These are phyloP conservation scores for Calocybe cyanea DNA, from an alignment of 768 basidiomycete species.

Conservation along the genomic window DNA sequence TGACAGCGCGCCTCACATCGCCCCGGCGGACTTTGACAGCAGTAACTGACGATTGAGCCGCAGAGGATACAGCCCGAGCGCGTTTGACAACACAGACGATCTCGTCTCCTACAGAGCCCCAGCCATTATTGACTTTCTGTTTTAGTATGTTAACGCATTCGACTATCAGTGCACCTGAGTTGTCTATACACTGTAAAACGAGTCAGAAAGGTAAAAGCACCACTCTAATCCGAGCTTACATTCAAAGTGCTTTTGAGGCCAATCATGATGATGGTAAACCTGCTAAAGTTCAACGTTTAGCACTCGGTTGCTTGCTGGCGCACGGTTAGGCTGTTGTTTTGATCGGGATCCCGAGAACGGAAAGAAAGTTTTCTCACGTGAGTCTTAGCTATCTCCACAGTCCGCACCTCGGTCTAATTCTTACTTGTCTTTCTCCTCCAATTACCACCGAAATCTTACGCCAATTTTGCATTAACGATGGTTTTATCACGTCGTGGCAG, in stretches of 20 bases:
- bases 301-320: too few relatives aligned
- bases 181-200: conserved; percentile 81
- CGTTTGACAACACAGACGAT: conserved; percentile 94
- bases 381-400: conserved; percentile 4
- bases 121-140: conserved; percentile 93
- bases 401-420: not conserved
- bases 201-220: not conserved
- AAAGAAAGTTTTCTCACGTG: conserved; percentile 18
- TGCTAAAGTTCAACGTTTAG: too few relatives aligned
- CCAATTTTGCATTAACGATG: conserved; percentile 33
- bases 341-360: conserved; percentile 8
- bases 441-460: conserved; percentile 2
- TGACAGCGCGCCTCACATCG: conserved; percentile 93
- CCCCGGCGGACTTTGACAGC: conserved; percentile 90
- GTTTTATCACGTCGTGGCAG: conserved; percentile 74
- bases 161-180: conserved; percentile 89
- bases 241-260: conserved; percentile 92
- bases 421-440: conserved; percentile 5
- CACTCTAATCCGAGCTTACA: conserved; percentile 55
- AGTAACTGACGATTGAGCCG: conserved; percentile 62
- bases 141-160: conserved; percentile 97
- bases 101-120: conserved; percentile 91
- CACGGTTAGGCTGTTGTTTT: too few relatives aligned
- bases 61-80: conserved; percentile 76
- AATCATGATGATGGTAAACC: conserved; percentile 82